Percentiles rank a stretch among this genome's conserved stretches.
Evolutionary conservation across 768 basidiomycete genomes (phyloP).

Genomic region (Mycena floridula): DNA sequence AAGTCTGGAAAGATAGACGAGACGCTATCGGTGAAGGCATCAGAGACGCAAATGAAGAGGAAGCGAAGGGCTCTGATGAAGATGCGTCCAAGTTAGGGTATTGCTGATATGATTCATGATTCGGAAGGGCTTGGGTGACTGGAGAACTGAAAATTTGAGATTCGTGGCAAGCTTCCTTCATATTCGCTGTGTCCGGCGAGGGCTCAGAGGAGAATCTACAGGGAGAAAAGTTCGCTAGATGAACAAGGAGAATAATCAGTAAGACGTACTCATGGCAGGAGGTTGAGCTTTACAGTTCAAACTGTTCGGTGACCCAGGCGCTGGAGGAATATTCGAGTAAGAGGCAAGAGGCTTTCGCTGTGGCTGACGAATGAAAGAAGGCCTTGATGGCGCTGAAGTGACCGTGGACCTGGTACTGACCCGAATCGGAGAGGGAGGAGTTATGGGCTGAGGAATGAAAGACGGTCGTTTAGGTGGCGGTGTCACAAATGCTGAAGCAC

Average conservation of each 20-base stretch:
- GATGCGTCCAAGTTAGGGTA: too few species aligned
- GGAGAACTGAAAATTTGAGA: constrained; percentile 33
- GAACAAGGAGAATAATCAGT: constrained; percentile 38
- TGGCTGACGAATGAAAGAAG: constrained; percentile 41
- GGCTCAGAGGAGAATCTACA: constrained; percentile 2
- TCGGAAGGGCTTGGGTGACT: constrained; percentile 16
- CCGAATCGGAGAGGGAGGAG: constrained; percentile 37
- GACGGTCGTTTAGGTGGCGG: constrained; percentile 55
- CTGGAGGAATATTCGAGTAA: neutral
- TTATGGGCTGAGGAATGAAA: constrained; percentile 56
- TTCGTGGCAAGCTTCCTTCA: too few species aligned
- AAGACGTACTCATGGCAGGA: constrained; percentile 51
- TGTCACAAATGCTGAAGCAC: constrained; percentile 33
- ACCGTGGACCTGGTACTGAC: too few species aligned
- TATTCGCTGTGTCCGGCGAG: too few species aligned
- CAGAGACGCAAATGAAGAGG: constrained; percentile 35
- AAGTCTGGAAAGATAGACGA: constrained; percentile 52
- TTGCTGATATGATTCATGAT: too few species aligned
- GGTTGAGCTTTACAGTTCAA: constrained; percentile 42
- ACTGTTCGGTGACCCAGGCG: neutral
- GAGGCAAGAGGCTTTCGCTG: constrained; percentile 28
- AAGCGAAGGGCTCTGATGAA: constrained; percentile 14
- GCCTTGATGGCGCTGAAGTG: constrained; percentile 24
- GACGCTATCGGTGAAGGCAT: constrained; percentile 48
- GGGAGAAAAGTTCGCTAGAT: constrained; percentile 25